phyloP scores from a whole-genome alignment of 1,139 yeast species.

The Diutina rugosa region DNA sequence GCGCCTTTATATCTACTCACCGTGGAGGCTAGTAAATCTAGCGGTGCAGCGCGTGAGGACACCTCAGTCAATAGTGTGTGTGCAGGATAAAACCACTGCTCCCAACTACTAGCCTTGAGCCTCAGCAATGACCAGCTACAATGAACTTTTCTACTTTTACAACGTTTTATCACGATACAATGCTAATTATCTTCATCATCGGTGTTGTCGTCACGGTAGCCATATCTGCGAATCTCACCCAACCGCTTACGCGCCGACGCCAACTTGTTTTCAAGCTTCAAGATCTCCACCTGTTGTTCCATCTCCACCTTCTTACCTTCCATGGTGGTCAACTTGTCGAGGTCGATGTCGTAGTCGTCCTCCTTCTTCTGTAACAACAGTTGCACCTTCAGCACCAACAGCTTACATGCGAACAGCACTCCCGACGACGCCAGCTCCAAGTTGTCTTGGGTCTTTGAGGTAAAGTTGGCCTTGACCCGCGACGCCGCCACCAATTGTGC shows the following conservation, averaged over 20 bases:
- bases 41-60: neutral
- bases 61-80: neutral
- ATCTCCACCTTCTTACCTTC: slow-evolving; percentile 81
- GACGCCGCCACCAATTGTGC: slow-evolving; percentile 91
- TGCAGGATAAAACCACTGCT: neutral
- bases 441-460: slow-evolving; percentile 66
- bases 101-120: too few relatives aligned
- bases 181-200: neutral
- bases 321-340: slow-evolving; percentile 57
- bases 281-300: slow-evolving; percentile 89
- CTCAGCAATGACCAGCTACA: too few relatives aligned
- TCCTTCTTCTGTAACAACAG: slow-evolving; percentile 28
- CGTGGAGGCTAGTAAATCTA: neutral
- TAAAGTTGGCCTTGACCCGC: slow-evolving; percentile 69
- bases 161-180: neutral
- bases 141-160: neutral
- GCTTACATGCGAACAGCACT: slow-evolving; percentile 65
- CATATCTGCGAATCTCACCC: slow-evolving; percentile 75
- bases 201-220: slow-evolving; percentile 33
- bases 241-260: slow-evolving; percentile 64
- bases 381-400: slow-evolving; percentile 61
- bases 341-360: slow-evolving; percentile 24
- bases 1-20: too few relatives aligned
- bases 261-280: slow-evolving; percentile 68
- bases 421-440: slow-evolving; percentile 58